Conservation (phyloP, 257 asterid species). For the Avicennia marina region DNA sequence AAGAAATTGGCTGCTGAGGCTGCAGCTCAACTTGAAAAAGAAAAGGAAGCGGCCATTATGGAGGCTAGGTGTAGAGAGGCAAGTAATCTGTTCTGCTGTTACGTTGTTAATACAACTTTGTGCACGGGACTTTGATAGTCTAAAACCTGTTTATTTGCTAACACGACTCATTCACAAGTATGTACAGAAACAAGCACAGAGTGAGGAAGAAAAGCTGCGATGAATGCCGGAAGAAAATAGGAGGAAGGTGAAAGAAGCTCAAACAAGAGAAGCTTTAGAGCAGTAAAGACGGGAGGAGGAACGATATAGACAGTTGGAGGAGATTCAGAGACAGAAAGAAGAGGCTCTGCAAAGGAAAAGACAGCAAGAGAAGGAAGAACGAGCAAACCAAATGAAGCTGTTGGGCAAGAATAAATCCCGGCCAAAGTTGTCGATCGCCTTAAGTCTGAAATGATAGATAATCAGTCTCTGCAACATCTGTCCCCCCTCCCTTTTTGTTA, state of each 20-base stretch:
- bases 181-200: constrained; percentile 62
- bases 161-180: neutral
- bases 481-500: too few relatives aligned
- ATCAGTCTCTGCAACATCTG: too few relatives aligned
- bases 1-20: constrained; percentile 70
- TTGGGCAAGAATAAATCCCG: constrained; percentile 95
- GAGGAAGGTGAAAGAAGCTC: constrained; percentile 80
- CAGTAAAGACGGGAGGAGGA: constrained; percentile 69
- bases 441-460: constrained; percentile 60
- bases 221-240: constrained; percentile 69
- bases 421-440: constrained; percentile 81
- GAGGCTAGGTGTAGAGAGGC: constrained; percentile 74
- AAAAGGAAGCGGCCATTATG: constrained; percentile 63
- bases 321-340: constrained; percentile 87
- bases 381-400: constrained; percentile 76
- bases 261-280: constrained; percentile 80
- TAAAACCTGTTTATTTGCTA: too few relatives aligned
- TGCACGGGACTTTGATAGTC: too few relatives aligned
- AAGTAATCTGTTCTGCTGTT: constrained; percentile 21
- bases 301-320: constrained; percentile 78
- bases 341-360: constrained; percentile 76
- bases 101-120: too few relatives aligned
- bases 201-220: constrained; percentile 80
- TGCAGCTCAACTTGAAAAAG: constrained; percentile 78
- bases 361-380: constrained; percentile 90